Conservation (phyloP, 768 basidiomycete species). For the Podaxis sp. region DNA sequence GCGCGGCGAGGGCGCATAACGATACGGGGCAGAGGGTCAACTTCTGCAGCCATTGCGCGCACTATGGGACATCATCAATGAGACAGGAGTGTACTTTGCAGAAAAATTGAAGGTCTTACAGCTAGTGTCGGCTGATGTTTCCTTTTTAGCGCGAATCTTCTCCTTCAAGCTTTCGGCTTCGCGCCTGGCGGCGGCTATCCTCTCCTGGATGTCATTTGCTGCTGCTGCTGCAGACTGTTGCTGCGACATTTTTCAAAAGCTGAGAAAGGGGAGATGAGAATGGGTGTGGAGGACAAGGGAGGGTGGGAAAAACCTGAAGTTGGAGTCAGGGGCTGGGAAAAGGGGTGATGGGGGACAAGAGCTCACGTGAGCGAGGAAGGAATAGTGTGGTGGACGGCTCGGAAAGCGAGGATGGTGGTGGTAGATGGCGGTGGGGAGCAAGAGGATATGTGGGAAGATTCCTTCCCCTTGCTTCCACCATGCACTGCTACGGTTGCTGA, state of each 20-base stretch:
- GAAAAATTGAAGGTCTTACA: slow-evolving; percentile 53
- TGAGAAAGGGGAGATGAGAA: slow-evolving; percentile 17
- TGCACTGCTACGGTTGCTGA: slow-evolving; percentile 17
- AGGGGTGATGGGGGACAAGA: slow-evolving; percentile 25
- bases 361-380: slow-evolving; percentile 14
- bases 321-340: slow-evolving; percentile 23
- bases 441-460: slow-evolving; percentile 24
- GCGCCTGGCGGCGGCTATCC: slow-evolving; percentile 93
- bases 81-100: neutral
- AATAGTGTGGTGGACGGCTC: neutral
- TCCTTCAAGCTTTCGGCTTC: slow-evolving; percentile 98
- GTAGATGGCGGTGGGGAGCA: slow-evolving; percentile 18
- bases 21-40: slow-evolving; percentile 93
- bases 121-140: slow-evolving; percentile 97
- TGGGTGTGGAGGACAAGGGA: slow-evolving; percentile 20
- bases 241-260: slow-evolving; percentile 15
- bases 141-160: slow-evolving; percentile 95
- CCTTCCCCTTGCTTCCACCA: neutral
- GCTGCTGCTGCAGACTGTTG: slow-evolving; percentile 12
- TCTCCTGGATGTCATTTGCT: slow-evolving; percentile 71
- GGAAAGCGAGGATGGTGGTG: neutral
- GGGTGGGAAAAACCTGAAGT: slow-evolving; percentile 16
- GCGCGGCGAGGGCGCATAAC: slow-evolving; percentile 95
- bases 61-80: slow-evolving; percentile 49
- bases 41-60: slow-evolving; percentile 97